phyloP scores from a whole-genome alignment of 106 monocot genomes.

The Dactylorhiza incarnata region DNA sequence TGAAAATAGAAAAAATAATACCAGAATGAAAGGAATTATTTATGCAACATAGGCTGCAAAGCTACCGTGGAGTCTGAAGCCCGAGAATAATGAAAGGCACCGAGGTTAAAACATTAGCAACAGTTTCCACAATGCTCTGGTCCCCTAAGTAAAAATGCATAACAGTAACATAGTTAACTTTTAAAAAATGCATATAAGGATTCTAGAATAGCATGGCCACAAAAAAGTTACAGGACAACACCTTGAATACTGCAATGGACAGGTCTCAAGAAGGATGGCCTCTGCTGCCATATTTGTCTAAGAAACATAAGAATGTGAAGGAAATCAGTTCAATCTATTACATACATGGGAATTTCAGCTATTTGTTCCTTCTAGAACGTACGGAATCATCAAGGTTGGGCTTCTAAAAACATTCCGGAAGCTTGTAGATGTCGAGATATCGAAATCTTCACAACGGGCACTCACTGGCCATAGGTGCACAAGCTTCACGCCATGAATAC shows the following conservation, averaged over 20 bases:
- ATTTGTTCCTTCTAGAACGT: constrained; percentile 7
- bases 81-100: constrained; percentile 85
- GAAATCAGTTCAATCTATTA: neutral
- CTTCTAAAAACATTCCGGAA: constrained; percentile 15
- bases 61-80: constrained; percentile 62
- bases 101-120: constrained; percentile 85
- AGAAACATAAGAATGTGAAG: constrained; percentile 1
- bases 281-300: constrained; percentile 71
- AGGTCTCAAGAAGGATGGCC: constrained; percentile 65
- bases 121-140: constrained; percentile 42
- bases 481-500: constrained; percentile 59
- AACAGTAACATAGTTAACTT: neutral
- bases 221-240: constrained; percentile 13
- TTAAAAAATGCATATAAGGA: neutral
- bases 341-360: neutral
- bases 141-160: constrained; percentile 44
- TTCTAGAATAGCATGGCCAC: neutral
- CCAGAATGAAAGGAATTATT: neutral
- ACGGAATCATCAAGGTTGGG: constrained; percentile 47
- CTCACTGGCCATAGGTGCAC: constrained; percentile 17
- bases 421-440: constrained; percentile 18
- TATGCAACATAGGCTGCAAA: neutral
- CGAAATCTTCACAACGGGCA: constrained; percentile 6
- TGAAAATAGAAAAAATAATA: neutral
- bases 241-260: constrained; percentile 51